Base-by-base conservation (phyloP, 2,329 filamentous ascomycete genomes). In the Sphaerulina vaccinii region DNA sequence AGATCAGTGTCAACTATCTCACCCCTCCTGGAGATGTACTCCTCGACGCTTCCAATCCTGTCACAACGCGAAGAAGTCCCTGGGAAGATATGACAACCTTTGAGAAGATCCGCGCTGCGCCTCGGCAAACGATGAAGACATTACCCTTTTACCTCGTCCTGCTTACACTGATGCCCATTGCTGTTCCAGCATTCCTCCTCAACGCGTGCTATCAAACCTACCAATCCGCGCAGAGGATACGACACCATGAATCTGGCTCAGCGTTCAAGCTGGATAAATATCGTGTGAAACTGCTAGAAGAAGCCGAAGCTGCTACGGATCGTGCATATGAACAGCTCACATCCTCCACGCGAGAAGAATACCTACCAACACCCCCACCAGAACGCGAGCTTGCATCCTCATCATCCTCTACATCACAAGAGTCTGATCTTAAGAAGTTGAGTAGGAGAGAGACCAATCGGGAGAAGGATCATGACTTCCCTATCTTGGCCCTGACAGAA, bases 141-240 rank as follows among this genome's bases (percentile, higher is more conserved):
- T 64, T 88, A 0, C 86, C 88, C 0, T 79, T 88, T 27, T 75
- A 84, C 45, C 57, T 86, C 2, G 77, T 86, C 5, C 71, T 96
- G 21, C 67, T 79, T 2, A 62, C 92, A n/a, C 75, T 95, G 51
- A 75, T 95, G 6, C 88, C 90, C 0, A 75, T 96, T 21, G 88
- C 83, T 22, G 71, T 87, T 1, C 74, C 85, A 0, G 76, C 84
- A 1, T 95, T 88, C 65, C 74, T 96, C 4, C 66, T 86, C 65
- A 95, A 91, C 68, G 83, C 89, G 1, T 82, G 79, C 5, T 75
- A 93, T 23, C 90, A 96, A 68, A 90, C 85, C 0, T 73, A 88
- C 43, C 81, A 84, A 56, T 95, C 88, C 65, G 79, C 80, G 4
- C 80, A 83, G 54, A 83, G 92, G 36, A 92, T 95, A 51, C 79